Conservation (phyloP, 2,329 filamentous ascomycete genomes). For the Trichophyton benhamiae region DNA sequence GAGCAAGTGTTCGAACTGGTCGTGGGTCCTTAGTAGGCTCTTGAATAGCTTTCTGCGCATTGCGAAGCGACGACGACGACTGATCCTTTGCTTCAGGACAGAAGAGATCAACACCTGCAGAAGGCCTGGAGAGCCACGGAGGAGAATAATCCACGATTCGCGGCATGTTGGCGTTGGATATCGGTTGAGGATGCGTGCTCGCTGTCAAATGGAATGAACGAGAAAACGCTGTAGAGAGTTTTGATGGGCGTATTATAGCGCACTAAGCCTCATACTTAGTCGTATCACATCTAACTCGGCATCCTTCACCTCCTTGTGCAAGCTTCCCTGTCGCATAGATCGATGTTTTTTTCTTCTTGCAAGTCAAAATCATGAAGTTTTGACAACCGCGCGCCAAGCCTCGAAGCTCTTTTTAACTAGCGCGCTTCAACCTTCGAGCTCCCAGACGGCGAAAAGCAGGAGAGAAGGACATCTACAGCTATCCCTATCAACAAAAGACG, state of each 20-base stretch:
- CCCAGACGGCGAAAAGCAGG: background rate
- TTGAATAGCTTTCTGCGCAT: constrained; percentile 20
- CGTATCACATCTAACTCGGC: background rate
- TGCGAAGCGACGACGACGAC: constrained; percentile 10
- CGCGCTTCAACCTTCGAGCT: background rate
- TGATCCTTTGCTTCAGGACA: constrained; percentile 38
- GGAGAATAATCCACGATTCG: constrained; percentile 78
- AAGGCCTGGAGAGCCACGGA: constrained; percentile 68
- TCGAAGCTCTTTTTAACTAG: background rate
- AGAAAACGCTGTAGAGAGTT: background rate
- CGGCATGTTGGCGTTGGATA: constrained; percentile 49
- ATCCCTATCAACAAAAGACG: background rate
- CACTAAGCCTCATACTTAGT: background rate
- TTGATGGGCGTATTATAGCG: background rate
- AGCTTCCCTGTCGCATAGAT: background rate
- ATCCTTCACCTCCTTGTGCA: background rate
- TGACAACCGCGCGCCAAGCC: background rate
- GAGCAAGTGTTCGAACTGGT: constrained; percentile 55
- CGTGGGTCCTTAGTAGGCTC: constrained; percentile 21
- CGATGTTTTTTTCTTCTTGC: background rate
- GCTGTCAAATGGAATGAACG: background rate
- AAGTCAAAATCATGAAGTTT: background rate
- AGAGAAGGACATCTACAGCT: background rate
- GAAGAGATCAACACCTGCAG: constrained; percentile 70
- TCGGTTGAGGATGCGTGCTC: background rate